Base-by-base conservation (phyloP, 345 rosid genomes). In the Salix exigua region DNA sequence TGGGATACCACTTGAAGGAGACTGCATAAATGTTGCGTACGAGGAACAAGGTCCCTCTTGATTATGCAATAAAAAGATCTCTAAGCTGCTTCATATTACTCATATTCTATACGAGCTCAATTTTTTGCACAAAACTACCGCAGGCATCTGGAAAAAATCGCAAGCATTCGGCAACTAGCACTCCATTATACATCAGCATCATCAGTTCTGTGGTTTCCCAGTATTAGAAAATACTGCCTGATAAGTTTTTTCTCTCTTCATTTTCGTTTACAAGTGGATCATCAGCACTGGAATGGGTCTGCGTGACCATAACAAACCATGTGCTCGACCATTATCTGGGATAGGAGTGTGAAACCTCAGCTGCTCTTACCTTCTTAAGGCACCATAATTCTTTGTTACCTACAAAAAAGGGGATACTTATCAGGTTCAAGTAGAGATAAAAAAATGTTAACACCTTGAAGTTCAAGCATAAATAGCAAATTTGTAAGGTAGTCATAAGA, bases 381-480 rank as follows among this genome's bases (percentile, higher is more conserved):
- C 93, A 70, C 99, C 99, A 70, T 95, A 95, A 77, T 86, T 93
- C 88, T 89, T 91, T 2, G 92, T 89, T 62, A 87, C 93, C 98
- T 94, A 74, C 75, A 75, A 72, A 12, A 19, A 6, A 64, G 33
- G 80, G n/a, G 44, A 38, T 25, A 7, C 70, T 51, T 51, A 13
- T 65, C 30, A 38, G 23, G 66, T 46, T 42, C 71, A 80, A 17
- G 21, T 23, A 33, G 18, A 33, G 4, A 21, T 30, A 64, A 38
- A 58, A 28, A 44, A 55, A 10, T 40, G 31, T 38, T 25, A 67
- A 25, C 0, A 65, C 55, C 16, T 46, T 14, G 50, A 46, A 40
- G 40, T 9, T 18, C n/a, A 17, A 51, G 25, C 6, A 64, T 25
- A 71, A 46, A 35, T 5, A 14, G 19, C 28, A n/a, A 21, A 70